These are phyloP conservation scores for Fusarium albidum DNA, from an alignment of 2,329 filamentous ascomycete species.

Conservation along the genomic window DNA sequence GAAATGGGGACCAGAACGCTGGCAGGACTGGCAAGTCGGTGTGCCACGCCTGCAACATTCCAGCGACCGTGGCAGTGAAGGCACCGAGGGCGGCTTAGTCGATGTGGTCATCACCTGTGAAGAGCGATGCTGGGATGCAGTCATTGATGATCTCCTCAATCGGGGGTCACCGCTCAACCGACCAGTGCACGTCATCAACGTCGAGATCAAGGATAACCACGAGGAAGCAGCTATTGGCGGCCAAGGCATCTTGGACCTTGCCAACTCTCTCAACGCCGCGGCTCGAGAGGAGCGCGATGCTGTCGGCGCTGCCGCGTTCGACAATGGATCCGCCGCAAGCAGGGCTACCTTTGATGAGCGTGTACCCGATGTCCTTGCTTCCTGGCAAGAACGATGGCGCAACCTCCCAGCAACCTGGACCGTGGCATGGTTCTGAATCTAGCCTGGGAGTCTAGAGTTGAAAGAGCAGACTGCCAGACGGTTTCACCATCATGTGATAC, in stretches of 20 bases:
- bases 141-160: conserved; percentile 90
- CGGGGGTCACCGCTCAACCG: conserved; percentile 87
- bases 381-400: conserved; percentile 96
- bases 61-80: conserved; percentile 78
- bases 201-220: conserved; percentile 98
- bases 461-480: no score
- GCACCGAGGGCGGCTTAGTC: conserved; percentile 87
- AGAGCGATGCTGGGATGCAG: conserved; percentile 97
- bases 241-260: conserved; percentile 89
- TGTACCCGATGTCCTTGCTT: conserved; percentile 88
- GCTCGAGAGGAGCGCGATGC: conserved; percentile 79
- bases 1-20: conserved; percentile 95
- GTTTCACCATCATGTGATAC: no score
- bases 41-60: conserved; percentile 80
- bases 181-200: conserved; percentile 96
- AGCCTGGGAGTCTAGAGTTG: neutral
- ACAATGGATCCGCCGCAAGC: conserved; percentile 71
- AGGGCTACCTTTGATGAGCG: conserved; percentile 87
- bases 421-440: conserved; percentile 82
- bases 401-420: conserved; percentile 93
- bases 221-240: conserved; percentile 94
- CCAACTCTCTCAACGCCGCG: conserved; percentile 81
- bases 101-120: conserved; percentile 98
- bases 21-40: conserved; percentile 96
- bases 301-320: conserved; percentile 71